A percentile compares a stretch with the other conserved stretches of the same genome.
Evolutionary conservation across 306 rosid species (phyloP).

Genomic region (Psophocarpus tetragonolobus): DNA sequence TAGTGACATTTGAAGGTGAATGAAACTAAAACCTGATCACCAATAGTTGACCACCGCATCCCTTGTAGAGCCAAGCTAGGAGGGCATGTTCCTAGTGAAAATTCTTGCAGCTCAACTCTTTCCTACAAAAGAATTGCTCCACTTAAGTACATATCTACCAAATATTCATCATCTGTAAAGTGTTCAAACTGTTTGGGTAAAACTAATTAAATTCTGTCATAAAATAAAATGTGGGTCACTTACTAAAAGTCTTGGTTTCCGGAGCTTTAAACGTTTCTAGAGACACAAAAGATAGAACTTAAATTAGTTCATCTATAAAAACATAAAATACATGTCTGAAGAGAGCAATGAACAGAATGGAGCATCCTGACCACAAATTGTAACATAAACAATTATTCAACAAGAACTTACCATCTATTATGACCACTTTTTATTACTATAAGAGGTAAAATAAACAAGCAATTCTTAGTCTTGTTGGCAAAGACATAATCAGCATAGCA

Average conservation of each 20-base stretch:
- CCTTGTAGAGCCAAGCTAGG: slow-evolving; percentile 89
- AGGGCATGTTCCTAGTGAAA: slow-evolving; percentile 85
- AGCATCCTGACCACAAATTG: background rate
- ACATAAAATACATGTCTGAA: slow-evolving; percentile 20
- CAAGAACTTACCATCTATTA: background rate
- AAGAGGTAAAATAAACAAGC: background rate
- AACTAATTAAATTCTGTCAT: background rate
- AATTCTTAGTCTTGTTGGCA: background rate
- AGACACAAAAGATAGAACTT: slow-evolving; percentile 20
- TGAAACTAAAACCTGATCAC: slow-evolving; percentile 72
- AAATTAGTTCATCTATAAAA: slow-evolving; percentile 25
- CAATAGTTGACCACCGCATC: slow-evolving; percentile 77
- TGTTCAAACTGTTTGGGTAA: slow-evolving; percentile 7
- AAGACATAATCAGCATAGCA: background rate
- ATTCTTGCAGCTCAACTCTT: slow-evolving; percentile 73
- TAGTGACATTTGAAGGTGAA: slow-evolving; percentile 24
- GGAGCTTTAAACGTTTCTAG: slow-evolving; percentile 84
- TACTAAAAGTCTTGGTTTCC: slow-evolving; percentile 77
- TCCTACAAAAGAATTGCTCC: slow-evolving; percentile 60
- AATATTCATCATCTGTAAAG: slow-evolving; percentile 27
- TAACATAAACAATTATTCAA: background rate
- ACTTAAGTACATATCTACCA: slow-evolving; percentile 27
- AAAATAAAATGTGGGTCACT: slow-evolving; percentile 38
- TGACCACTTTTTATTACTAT: background rate
- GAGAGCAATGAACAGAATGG: slow-evolving; percentile 22